A percentile compares a stretch with the other conserved stretches of the same genome.
phyloP scores from a whole-genome alignment of 805 yeast genomes.

The Monosporozyma aquatica region DNA sequence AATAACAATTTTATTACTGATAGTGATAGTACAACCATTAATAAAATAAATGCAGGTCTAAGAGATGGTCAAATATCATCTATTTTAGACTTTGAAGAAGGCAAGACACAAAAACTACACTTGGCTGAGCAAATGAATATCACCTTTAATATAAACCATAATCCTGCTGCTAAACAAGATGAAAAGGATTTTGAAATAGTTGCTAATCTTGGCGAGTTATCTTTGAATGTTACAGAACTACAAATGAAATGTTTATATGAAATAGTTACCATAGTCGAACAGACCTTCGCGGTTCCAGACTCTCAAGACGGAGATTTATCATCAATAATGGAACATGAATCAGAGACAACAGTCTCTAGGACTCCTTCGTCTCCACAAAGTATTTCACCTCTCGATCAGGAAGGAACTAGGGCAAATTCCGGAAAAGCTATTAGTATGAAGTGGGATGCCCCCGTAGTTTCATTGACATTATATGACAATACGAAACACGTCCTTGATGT shows the following conservation, averaged over 20 bases:
- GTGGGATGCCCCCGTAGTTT: conserved; percentile 53
- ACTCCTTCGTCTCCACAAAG: too few relatives aligned
- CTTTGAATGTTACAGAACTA: conserved; percentile 59
- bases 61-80: conserved; percentile 65
- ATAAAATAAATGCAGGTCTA: conserved; percentile 58
- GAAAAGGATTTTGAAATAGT: conserved; percentile 42
- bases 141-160: conserved; percentile 47
- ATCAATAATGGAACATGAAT: too few relatives aligned
- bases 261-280: conserved; percentile 46
- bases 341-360: too few relatives aligned
- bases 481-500: conserved; percentile 35
- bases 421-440: conserved; percentile 6
- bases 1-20: conserved; percentile 45
- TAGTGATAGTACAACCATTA: conserved; percentile 31
- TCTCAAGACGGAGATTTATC: conserved; percentile 21
- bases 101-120: conserved; percentile 43
- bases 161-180: conserved; percentile 31
- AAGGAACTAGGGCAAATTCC: not conserved
- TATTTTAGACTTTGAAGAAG: conserved; percentile 40
- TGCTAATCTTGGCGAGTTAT: conserved; percentile 45
- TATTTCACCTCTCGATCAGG: not conserved
- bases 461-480: conserved; percentile 51
- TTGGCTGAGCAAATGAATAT: conserved; percentile 61
- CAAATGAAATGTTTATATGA: conserved; percentile 53
- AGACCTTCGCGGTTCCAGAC: conserved; percentile 42